Conservation (phyloP, 148 eudicot species). For the Vaccinium darrowii region DNA sequence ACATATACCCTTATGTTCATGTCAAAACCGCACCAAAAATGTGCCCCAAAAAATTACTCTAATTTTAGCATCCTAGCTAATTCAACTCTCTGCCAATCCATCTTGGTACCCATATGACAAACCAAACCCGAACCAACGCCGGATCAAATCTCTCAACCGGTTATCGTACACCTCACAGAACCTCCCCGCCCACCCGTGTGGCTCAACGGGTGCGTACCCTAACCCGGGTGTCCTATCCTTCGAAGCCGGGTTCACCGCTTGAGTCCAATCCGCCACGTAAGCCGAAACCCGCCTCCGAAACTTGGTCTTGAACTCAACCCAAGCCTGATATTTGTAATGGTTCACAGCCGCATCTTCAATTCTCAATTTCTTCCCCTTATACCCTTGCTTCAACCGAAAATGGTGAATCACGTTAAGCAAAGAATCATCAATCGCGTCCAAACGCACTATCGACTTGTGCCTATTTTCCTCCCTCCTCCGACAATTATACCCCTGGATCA, state of each 20-base stretch:
- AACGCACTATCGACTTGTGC: constrained; percentile 60
- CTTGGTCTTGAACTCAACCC: constrained; percentile 79
- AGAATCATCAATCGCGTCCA: constrained; percentile 50
- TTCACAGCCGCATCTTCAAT: constrained; percentile 43
- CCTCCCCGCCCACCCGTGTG: constrained; percentile 49
- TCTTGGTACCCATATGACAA: constrained; percentile 28
- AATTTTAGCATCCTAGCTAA: neutral
- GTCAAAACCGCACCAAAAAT: constrained; percentile 12
- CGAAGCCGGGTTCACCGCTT: constrained; percentile 41
- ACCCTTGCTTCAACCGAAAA: constrained; percentile 48
- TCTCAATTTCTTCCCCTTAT: constrained; percentile 23
- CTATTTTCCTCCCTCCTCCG: constrained; percentile 42
- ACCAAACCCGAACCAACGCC: constrained; percentile 48
- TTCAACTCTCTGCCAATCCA: constrained; percentile 43
- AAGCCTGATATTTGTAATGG: constrained; percentile 82
- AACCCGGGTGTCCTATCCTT: constrained; percentile 78
- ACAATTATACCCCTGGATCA: constrained; percentile 75
- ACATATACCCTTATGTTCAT: neutral
- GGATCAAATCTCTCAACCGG: constrained; percentile 40
- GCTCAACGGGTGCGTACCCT: constrained; percentile 57
- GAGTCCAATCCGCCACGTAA: constrained; percentile 71
- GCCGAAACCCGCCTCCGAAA: constrained; percentile 77
- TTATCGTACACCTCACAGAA: constrained; percentile 69
- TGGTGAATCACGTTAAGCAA: constrained; percentile 71
- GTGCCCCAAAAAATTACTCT: constrained; percentile 10